Evolutionary conservation across 371 early-diverging fungal genomes (phyloP).

Genomic region (Blakeslea trispora): DNA sequence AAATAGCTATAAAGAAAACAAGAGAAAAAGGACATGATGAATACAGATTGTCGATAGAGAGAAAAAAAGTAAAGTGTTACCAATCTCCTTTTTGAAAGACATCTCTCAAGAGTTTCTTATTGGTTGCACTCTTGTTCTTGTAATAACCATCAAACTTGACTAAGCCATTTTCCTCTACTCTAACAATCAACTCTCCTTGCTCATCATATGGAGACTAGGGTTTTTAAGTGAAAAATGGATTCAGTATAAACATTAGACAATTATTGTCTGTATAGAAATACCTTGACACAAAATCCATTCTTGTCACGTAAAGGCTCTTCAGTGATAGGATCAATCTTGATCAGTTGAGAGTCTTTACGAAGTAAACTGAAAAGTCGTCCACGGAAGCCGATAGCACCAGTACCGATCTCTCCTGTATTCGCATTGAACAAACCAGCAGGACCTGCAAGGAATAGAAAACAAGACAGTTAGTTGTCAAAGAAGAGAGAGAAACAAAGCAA

Average conservation of each 20-base stretch:
- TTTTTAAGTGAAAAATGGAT: too few relatives aligned
- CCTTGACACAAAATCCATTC: conserved; percentile 50
- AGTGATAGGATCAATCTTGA: conserved; percentile 42
- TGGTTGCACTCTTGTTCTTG: conserved; percentile 45
- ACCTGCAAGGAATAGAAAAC: conserved; percentile 12
- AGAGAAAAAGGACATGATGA: not conserved
- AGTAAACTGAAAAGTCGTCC: conserved; percentile 27
- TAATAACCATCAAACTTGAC: conserved; percentile 42
- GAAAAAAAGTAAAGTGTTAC: conserved; percentile 14
- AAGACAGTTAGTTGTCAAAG: not conserved
- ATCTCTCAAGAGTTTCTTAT: conserved; percentile 46
- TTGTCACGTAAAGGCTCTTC: conserved; percentile 43
- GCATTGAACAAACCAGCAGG: conserved; percentile 44
- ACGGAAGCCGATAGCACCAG: conserved; percentile 57
- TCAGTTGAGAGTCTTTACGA: conserved; percentile 26
- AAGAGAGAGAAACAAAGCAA: too few relatives aligned
- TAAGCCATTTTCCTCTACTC: conserved; percentile 22
- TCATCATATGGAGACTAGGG: conserved; percentile 35
- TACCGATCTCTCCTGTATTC: conserved; percentile 47
- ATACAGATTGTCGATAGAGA: too few relatives aligned
- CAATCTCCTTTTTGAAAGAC: conserved; percentile 35
- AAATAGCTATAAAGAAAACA: conserved; percentile 54
- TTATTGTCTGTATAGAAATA: not conserved
- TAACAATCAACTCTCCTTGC: conserved; percentile 56
- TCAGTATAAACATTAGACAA: too few relatives aligned